Evolutionary conservation across 768 basidiomycete species (phyloP).

Genomic region (Leccinum ochraceum): DNA sequence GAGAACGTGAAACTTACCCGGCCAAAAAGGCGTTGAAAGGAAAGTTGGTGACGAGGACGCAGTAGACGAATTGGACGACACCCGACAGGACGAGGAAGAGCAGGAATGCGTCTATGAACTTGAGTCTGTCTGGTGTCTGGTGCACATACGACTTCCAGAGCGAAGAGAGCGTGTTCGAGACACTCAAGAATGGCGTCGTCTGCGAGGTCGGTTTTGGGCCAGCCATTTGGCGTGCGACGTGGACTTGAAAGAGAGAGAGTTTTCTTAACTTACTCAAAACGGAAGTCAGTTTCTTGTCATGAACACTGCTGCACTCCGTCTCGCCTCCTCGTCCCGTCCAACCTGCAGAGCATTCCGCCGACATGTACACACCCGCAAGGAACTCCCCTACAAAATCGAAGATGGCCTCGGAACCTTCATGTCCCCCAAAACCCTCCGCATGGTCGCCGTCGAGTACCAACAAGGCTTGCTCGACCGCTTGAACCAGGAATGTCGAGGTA

Average conservation of each 20-base stretch:
- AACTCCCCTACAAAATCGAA: slow-evolving; percentile 65
- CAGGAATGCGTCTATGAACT: slow-evolving; percentile 93
- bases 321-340: slow-evolving; percentile 25
- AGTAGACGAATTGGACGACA: slow-evolving; percentile 88
- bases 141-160: slow-evolving; percentile 79
- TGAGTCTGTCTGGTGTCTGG: slow-evolving; percentile 80
- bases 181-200: slow-evolving; percentile 15
- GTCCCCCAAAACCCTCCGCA: slow-evolving; percentile 67
- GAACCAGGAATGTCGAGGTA: slow-evolving; percentile 75
- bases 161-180: slow-evolving; percentile 44
- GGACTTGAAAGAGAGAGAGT: slow-evolving; percentile 3
- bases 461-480: slow-evolving; percentile 77
- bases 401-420: slow-evolving; percentile 79
- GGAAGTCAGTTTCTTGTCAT: slow-evolving; percentile 18
- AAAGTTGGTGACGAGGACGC: slow-evolving; percentile 86
- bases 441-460: slow-evolving; percentile 82
- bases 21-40: slow-evolving; percentile 98
- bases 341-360: slow-evolving; percentile 27
- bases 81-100: slow-evolving; percentile 91
- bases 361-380: slow-evolving; percentile 49
- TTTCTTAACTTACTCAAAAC: not conserved
- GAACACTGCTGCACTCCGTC: slow-evolving; percentile 22
- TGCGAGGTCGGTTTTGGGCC: slow-evolving; percentile 32
- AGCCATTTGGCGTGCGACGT: slow-evolving; percentile 36
- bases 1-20: slow-evolving; percentile 62